Evolutionary conservation across 2,329 filamentous ascomycete genomes (phyloP).

Genomic region (Boeremia lycopersici): DNA sequence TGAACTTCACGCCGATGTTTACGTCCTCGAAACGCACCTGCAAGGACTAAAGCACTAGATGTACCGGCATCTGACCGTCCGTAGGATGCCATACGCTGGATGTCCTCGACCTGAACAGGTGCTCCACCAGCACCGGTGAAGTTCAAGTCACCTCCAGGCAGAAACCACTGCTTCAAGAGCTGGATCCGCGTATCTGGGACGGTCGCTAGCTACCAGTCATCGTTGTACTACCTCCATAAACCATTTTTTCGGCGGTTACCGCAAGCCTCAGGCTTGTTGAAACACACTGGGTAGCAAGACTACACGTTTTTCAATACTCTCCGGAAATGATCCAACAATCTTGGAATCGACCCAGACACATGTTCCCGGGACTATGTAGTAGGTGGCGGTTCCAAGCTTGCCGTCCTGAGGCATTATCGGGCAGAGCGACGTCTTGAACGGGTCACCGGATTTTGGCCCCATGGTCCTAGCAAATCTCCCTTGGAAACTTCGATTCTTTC

Average conservation of each 20-base stretch:
- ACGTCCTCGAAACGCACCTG: slow-evolving; percentile 18
- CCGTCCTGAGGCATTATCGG: slow-evolving; percentile 12
- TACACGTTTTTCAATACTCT: neutral
- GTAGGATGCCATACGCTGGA: slow-evolving; percentile 21
- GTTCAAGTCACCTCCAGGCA: slow-evolving; percentile 36
- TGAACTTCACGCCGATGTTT: slow-evolving; percentile 24
- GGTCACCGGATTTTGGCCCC: slow-evolving; percentile 31
- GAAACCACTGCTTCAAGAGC: slow-evolving; percentile 28
- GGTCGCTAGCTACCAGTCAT: neutral
- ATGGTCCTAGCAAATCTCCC: slow-evolving; percentile 25
- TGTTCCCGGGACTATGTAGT: neutral
- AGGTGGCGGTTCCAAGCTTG: neutral
- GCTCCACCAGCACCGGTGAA: slow-evolving; percentile 44
- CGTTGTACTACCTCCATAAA: neutral
- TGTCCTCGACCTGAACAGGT: slow-evolving; percentile 15
- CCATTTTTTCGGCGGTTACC: neutral
- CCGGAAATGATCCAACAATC: neutral
- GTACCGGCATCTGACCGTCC: slow-evolving; percentile 30
- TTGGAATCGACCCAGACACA: neutral
- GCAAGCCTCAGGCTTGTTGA: neutral
- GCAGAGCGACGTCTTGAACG: slow-evolving; percentile 16
- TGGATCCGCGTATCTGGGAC: slow-evolving; percentile 6
- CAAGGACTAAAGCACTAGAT: slow-evolving; percentile 5
- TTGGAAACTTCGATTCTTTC: slow-evolving; percentile 5
- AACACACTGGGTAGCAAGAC: neutral